Evolutionary conservation across 306 rosid genomes (phyloP), one percentile per base, ranked within the genome.

Genomic region (Medicago arabica): DNA sequence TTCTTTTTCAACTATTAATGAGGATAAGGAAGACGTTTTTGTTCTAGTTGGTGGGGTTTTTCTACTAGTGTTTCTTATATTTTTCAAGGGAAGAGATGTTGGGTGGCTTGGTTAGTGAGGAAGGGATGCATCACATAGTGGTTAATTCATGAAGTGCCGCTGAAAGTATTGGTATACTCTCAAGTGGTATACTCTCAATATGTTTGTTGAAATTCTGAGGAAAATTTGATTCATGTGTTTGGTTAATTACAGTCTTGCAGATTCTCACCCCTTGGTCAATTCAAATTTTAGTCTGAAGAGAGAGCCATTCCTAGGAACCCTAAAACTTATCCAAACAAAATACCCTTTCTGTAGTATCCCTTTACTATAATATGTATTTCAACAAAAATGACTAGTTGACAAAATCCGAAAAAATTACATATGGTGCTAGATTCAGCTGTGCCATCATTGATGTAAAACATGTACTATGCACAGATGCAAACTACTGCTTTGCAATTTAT

Each of bases 141-240:
- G 65, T 65, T 41, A 61, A 19, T 38, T 40, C 72, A 50, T 51
- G 63, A 17, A 49, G 43, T 63, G 51, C 31, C 13, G 16, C 50
- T 61, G 12, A n/a, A 73, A 16, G n/a, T 74, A 23, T 74, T 72
- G 68, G 57, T 13, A 58, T 17, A 41, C 64, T 54, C 39, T 39
- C 43, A 58, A 72, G n/a, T n/a, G 68, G 57, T 13, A 58, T 17
- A 41, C 64, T 54, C 39, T 39, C 43, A 58, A 72, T 67, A 39
- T 44, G 40, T 68, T 44, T 61, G 81, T 69, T 69, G 64, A 78
- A 69, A 38, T 70, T 60, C 66, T 21, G 43, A 39, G 62, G 77
- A 40, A 50, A 3, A 49, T 16, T 71, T 61, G 63, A 60, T 69
- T 47, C 25, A 78, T 23, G 36, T 78, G 47, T 70, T 68, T 68